Evolutionary conservation across 2,329 filamentous ascomycete species (phyloP).

Genomic region (Ceratocystis huliohia): DNA sequence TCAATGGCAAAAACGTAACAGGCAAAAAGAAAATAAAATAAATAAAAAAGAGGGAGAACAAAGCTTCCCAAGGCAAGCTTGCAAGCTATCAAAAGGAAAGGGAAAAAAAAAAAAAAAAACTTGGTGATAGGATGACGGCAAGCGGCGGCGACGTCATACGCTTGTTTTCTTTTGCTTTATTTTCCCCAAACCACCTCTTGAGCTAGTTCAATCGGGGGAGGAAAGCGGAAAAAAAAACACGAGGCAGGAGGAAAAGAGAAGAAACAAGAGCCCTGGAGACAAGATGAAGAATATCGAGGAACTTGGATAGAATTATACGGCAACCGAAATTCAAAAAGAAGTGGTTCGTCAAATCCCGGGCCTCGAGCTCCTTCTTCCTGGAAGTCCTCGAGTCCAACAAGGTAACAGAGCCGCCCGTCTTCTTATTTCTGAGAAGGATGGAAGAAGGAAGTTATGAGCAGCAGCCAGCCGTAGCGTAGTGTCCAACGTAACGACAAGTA

Average conservation of each 20-base stretch:
- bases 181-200: neutral
- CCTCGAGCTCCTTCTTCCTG: neutral
- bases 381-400: too few species aligned
- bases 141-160: slow-evolving; percentile 2
- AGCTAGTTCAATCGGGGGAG: neutral
- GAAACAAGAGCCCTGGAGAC: neutral
- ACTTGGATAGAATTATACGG: neutral
- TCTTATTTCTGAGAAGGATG: too few species aligned
- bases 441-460: too few species aligned
- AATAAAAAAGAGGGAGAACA: neutral
- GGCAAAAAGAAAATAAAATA: neutral
- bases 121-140: neutral
- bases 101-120: neutral
- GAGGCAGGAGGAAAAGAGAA: slow-evolving; percentile 11
- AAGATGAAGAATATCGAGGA: neutral
- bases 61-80: neutral
- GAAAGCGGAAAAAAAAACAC: slow-evolving; percentile 6
- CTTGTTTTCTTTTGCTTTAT: slow-evolving; percentile 10
- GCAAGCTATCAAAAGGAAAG: neutral
- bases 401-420: too few species aligned
- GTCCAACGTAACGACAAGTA: too few species aligned
- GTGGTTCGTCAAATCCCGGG: neutral
- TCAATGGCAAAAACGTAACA: neutral
- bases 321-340: neutral
- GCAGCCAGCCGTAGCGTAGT: too few species aligned